Evolutionary conservation across 1,139 yeast species (phyloP).

Genomic region (Blastobotrys apis): DNA sequence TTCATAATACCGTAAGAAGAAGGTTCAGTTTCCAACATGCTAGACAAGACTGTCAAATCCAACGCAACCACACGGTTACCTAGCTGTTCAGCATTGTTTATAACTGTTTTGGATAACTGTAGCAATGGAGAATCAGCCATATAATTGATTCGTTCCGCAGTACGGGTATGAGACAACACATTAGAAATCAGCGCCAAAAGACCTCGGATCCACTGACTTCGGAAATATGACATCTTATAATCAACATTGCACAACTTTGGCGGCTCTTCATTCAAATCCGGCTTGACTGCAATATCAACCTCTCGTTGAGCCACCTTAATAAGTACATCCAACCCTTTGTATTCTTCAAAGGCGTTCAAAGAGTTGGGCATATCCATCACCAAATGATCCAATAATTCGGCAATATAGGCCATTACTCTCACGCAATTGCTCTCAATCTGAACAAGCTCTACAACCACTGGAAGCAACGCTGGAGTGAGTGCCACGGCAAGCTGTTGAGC

Average conservation of each 20-base stretch:
- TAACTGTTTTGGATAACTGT: conserved; percentile 53
- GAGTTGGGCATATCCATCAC: conserved; percentile 47
- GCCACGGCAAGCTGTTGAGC: conserved; percentile 38
- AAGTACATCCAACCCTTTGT: conserved; percentile 60
- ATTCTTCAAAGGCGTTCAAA: conserved; percentile 56
- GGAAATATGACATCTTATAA: conserved; percentile 59
- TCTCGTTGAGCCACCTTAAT: conserved; percentile 63
- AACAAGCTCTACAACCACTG: conserved; percentile 60
- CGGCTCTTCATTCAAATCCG: conserved; percentile 48
- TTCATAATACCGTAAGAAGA: conserved; percentile 78
- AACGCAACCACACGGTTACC: conserved; percentile 67
- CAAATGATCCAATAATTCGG: conserved; percentile 56
- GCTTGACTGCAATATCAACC: conserved; percentile 57
- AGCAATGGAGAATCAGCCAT: conserved; percentile 80
- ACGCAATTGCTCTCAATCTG: conserved; percentile 47
- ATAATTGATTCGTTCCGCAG: conserved; percentile 74
- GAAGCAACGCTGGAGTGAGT: conserved; percentile 67
- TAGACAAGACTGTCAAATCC: conserved; percentile 62
- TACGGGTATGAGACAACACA: conserved; percentile 66
- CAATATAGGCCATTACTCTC: conserved; percentile 61
- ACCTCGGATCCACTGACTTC: conserved; percentile 45
- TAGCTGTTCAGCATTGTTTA: conserved; percentile 56
- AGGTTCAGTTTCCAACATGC: conserved; percentile 85
- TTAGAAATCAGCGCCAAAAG: conserved; percentile 60
- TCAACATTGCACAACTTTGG: conserved; percentile 53